Evolutionary conservation across 768 basidiomycete genomes (phyloP), one percentile per base, ranked within the genome.

Genomic region (Pleurotus citrinopileatus): DNA sequence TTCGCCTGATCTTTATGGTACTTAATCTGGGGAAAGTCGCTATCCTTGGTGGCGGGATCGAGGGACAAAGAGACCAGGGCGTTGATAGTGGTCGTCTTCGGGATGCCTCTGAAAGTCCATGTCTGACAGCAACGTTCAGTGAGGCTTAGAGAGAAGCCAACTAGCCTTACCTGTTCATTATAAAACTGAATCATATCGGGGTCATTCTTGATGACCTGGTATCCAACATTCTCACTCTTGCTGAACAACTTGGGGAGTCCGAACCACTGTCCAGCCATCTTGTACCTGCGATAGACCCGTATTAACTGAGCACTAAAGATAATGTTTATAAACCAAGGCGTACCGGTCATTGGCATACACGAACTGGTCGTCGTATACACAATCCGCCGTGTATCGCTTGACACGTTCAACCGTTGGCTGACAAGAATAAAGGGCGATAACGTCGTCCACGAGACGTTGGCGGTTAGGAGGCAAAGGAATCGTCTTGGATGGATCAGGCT

Each of bases 1-100:
- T 75, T 75, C 13, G 73, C 72, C 61, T 75, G 70, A 56, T 75
- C 70, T 61, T 72, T 70, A 59, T 69, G 66, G 55, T 69, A 67
- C 57, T 66, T 65, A 58, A 69, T 58, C 55, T 64, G 62, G n/a
- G 67, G 66, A 55, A 75, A 75, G 55, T 75, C 73, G 4, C 72
- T 72, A 56, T 74, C 69, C 42, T 67, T 66, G 12, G 72, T 70
- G 13, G 59, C 67, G 2, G 72, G 72, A 45, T 75, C 74, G 27
- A 74, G 67, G 6, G 67, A 68, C 48, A 74, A 60, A 7, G 65
- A 67, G 37, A 72, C 73, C 26, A 73, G 62, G n/a, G 70, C 74
- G 59, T 73, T 74, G 60, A 76, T 73, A 5, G 72, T 74, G 7
- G 68, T 64, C 13, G 64, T 61, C 56, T 74, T 74, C 25, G 70